These are phyloP conservation scores for Trichothecium roseum DNA, from an alignment of 2,329 filamentous ascomycete species.

Conservation along the genomic window DNA sequence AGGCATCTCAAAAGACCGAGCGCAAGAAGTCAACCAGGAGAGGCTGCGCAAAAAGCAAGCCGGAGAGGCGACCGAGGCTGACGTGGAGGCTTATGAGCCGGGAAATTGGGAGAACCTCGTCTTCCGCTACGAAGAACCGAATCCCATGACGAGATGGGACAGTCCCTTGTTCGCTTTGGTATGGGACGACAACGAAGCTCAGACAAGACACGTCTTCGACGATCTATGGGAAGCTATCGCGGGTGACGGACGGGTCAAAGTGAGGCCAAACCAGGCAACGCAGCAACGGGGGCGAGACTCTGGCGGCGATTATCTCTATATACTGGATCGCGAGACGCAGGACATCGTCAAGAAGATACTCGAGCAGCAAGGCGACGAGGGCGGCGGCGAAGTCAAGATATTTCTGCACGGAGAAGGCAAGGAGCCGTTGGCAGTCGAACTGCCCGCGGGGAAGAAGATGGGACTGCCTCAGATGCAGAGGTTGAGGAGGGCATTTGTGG, in stretches of 20 bases:
- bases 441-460: constrained; percentile 52
- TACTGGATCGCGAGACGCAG: constrained; percentile 69
- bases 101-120: constrained; percentile 68
- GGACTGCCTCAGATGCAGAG: constrained; percentile 69
- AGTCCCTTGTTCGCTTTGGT: constrained; percentile 71
- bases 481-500: constrained; percentile 66
- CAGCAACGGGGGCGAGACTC: constrained; percentile 53
- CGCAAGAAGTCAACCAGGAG: constrained; percentile 48
- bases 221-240: constrained; percentile 67
- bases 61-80: constrained; percentile 1
- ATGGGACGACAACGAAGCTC: constrained; percentile 61
- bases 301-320: constrained; percentile 65
- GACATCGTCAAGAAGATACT: constrained; percentile 62
- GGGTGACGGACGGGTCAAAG: constrained; percentile 49
- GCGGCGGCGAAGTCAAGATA: constrained; percentile 47
- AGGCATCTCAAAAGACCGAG: constrained; percentile 42
- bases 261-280: constrained; percentile 68
- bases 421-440: constrained; percentile 47
- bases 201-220: constrained; percentile 44
- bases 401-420: constrained; percentile 20
- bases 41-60: constrained; percentile 28
- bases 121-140: constrained; percentile 78
- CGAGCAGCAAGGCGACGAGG: constrained; percentile 60
- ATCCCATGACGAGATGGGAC: constrained; percentile 77
- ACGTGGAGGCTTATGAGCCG: constrained; percentile 36